phyloP scores from a whole-genome alignment of 768 basidiomycete species.

The Omphalotus guepiniiformis region DNA sequence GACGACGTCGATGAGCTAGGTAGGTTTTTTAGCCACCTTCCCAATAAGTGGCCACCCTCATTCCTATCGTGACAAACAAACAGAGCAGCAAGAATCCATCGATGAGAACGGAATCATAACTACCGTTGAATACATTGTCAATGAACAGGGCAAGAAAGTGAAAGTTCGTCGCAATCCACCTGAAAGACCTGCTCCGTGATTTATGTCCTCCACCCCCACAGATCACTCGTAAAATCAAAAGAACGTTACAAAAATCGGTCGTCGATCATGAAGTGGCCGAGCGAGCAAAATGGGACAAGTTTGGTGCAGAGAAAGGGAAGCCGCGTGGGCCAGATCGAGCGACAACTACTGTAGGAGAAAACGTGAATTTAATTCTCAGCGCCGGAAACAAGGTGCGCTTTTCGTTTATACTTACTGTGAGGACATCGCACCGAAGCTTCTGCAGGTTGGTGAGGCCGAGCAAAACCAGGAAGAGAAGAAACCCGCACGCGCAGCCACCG shows the following conservation, averaged over 20 bases:
- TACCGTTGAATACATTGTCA: constrained; percentile 76
- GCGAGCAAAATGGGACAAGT: constrained; percentile 90
- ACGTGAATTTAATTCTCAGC: constrained; percentile 41
- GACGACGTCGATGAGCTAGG: constrained; percentile 82
- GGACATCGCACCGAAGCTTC: not conserved
- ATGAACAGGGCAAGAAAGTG: constrained; percentile 93
- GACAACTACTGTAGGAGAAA: constrained; percentile 86
- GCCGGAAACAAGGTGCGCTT: constrained; percentile 58
- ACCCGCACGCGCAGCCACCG: constrained; percentile 68
- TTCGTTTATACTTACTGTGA: not conserved
- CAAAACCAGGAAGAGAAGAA: constrained; percentile 59
- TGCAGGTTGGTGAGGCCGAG: constrained; percentile 62
- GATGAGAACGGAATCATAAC: constrained; percentile 87
- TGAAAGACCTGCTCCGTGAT: not conserved
- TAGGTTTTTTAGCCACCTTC: constrained; percentile 25
- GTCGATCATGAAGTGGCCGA: constrained; percentile 96
- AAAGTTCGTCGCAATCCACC: constrained; percentile 53
- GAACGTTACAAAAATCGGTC: constrained; percentile 82
- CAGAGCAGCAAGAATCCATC: constrained; percentile 52
- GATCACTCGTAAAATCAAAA: constrained; percentile 84
- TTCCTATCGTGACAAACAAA: not conserved
- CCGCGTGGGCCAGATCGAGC: constrained; percentile 87
- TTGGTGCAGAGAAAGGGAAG: constrained; percentile 87
- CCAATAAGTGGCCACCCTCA: not conserved
- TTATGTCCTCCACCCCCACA: constrained; percentile 25